A percentile compares a stretch with the other conserved stretches of the same genome.
phyloP scores from a whole-genome alignment of 306 rosid genomes.

The Corylus americana region DNA sequence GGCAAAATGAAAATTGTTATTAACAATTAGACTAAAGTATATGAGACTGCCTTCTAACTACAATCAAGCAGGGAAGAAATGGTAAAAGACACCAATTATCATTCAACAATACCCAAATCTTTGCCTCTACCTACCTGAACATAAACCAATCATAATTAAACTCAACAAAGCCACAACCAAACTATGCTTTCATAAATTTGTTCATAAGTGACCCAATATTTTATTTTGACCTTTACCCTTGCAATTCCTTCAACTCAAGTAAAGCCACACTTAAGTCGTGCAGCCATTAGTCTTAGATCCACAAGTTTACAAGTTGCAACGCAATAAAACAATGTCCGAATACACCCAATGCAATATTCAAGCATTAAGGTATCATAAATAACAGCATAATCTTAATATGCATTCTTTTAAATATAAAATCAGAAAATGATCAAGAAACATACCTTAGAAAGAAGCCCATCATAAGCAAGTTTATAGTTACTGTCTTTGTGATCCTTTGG shows the following conservation, averaged over 20 bases:
- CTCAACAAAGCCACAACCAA: neutral
- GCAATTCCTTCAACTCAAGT: neutral
- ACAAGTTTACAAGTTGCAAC: neutral
- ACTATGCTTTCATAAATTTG: neutral
- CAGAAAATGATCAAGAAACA: slow-evolving; percentile 11
- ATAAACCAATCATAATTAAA: neutral
- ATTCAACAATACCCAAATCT: neutral
- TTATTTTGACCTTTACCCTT: neutral
- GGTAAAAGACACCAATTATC: neutral
- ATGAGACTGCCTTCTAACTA: neutral
- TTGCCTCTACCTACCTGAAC: neutral
- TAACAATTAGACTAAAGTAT: neutral
- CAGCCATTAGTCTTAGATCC: neutral
- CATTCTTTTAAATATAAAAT: slow-evolving; percentile 8
- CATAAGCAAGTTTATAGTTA: slow-evolving; percentile 80
- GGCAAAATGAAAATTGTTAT: neutral
- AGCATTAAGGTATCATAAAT: neutral
- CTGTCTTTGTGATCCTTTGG: slow-evolving; percentile 77
- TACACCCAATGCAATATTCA: neutral
- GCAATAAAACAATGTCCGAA: neutral
- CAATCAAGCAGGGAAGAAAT: neutral
- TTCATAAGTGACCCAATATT: neutral
- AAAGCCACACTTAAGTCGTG: neutral
- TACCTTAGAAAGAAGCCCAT: slow-evolving; percentile 83
- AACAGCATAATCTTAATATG: neutral